These are phyloP conservation scores for Pichia paraexigua DNA, from an alignment of 805 yeast genomes.

Conservation along the genomic window DNA sequence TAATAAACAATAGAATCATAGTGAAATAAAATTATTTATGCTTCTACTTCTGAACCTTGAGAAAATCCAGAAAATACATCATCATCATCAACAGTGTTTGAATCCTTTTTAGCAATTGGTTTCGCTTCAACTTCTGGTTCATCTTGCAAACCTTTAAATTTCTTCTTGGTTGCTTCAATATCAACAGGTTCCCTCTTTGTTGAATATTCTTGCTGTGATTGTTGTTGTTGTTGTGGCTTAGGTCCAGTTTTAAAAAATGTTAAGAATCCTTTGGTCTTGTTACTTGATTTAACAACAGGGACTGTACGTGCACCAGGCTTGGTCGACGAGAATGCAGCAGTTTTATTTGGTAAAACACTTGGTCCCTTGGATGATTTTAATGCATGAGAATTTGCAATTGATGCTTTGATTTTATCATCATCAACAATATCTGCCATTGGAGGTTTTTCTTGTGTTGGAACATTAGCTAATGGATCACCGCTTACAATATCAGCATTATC, in stretches of 20 bases:
- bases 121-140: conserved; percentile 24
- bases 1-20: neutral
- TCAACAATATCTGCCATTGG: conserved; percentile 26
- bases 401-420: conserved; percentile 13
- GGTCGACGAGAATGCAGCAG: conserved; percentile 7
- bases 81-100: conserved; percentile 11
- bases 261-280: conserved; percentile 7
- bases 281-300: conserved; percentile 8
- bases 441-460: conserved; percentile 34
- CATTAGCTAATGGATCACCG: conserved; percentile 29
- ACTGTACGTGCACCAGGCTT: conserved; percentile 4
- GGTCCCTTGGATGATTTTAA: neutral
- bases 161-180: conserved; percentile 6
- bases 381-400: conserved; percentile 7
- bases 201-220: neutral
- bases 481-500: conserved; percentile 25
- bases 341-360: neutral
- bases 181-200: conserved; percentile 1
- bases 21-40: neutral
- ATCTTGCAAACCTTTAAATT: conserved; percentile 12
- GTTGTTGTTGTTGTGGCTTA: neutral
- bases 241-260: conserved; percentile 4
- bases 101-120: conserved; percentile 10
- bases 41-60: conserved; percentile 32
- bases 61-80: conserved; percentile 37